Evolutionary conservation across 2,329 filamentous ascomycete genomes (phyloP).

Genomic region (Plenodomus lindquistii): DNA sequence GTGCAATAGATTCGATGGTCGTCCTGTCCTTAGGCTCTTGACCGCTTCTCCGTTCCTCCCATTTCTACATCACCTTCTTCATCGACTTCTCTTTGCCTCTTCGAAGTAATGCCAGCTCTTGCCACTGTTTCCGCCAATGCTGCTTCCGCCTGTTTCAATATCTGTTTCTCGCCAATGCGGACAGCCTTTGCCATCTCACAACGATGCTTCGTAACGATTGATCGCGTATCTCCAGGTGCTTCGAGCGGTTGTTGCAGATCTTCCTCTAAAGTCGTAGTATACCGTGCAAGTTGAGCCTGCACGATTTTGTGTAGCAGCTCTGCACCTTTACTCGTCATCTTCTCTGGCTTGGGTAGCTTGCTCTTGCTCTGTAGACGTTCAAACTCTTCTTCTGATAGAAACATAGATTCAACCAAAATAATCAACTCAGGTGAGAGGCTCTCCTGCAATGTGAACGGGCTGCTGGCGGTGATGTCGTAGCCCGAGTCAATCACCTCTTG

Average conservation of each 20-base stretch:
- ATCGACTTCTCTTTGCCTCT: slow-evolving; percentile 30
- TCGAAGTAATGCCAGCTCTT: slow-evolving; percentile 36
- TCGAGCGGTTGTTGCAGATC: slow-evolving; percentile 43
- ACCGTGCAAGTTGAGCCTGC: slow-evolving; percentile 50
- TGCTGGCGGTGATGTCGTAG: slow-evolving; percentile 59
- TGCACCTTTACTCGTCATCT: slow-evolving; percentile 46
- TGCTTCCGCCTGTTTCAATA: slow-evolving; percentile 60
- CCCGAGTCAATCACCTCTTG: slow-evolving; percentile 70
- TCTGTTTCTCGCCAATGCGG: slow-evolving; percentile 71
- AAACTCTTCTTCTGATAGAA: slow-evolving; percentile 48
- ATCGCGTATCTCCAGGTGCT: slow-evolving; percentile 26
- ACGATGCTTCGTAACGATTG: slow-evolving; percentile 24
- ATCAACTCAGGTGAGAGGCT: slow-evolving; percentile 49
- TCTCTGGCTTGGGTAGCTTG: slow-evolving; percentile 49
- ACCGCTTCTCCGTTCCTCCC: slow-evolving; percentile 32
- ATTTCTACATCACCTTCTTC: slow-evolving; percentile 34
- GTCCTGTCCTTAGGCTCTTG: slow-evolving; percentile 30
- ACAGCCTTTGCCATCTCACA: slow-evolving; percentile 67
- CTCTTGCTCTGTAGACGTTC: slow-evolving; percentile 46
- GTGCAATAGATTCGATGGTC: too few relatives aligned
- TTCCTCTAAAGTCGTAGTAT: slow-evolving; percentile 58
- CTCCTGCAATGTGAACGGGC: slow-evolving; percentile 39
- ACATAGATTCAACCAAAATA: slow-evolving; percentile 51
- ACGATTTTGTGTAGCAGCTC: slow-evolving; percentile 47
- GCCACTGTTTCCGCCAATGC: slow-evolving; percentile 26